Conservation (phyloP, 345 rosid genomes). For the Limnanthes douglasii region DNA sequence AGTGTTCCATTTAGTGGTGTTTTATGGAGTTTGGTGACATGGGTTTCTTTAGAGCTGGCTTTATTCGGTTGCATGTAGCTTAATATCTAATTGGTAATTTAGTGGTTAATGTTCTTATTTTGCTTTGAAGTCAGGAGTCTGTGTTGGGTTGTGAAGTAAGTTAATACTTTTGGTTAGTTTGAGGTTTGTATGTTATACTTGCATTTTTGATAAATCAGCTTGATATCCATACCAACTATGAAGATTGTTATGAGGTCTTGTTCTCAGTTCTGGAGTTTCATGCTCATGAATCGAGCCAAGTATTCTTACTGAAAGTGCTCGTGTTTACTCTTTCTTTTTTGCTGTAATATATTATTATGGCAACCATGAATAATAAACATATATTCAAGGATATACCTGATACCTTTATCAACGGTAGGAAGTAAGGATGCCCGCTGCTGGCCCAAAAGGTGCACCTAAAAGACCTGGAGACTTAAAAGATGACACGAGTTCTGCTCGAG, state of each 20-base stretch:
- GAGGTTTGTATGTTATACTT: too few species aligned
- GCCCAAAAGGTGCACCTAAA: constrained; percentile 65
- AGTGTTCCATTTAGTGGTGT: too few species aligned
- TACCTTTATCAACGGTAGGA: constrained; percentile 33
- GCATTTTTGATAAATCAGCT: too few species aligned
- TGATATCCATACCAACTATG: not conserved
- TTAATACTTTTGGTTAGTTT: too few species aligned
- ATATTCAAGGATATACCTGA: not conserved
- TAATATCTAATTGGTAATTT: not conserved
- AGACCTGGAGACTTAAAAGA: constrained; percentile 65
- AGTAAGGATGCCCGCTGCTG: constrained; percentile 99
- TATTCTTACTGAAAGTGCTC: not conserved
- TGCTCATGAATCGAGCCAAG: not conserved
- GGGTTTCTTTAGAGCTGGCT: not conserved
- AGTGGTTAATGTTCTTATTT: too few species aligned
- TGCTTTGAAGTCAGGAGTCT: too few species aligned
- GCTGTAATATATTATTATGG: too few species aligned
- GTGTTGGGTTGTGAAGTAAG: too few species aligned
- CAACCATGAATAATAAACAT: not conserved
- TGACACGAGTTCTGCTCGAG: constrained; percentile 75
- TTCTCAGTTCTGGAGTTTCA: not conserved
- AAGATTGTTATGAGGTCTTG: not conserved
- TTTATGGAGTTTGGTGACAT: not conserved
- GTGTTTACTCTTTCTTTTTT: too few species aligned
- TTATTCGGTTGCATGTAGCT: constrained; percentile 2